Conservation (phyloP, 495 filamentous ascomycete species). For the Lasiosphaeria ovina region DNA sequence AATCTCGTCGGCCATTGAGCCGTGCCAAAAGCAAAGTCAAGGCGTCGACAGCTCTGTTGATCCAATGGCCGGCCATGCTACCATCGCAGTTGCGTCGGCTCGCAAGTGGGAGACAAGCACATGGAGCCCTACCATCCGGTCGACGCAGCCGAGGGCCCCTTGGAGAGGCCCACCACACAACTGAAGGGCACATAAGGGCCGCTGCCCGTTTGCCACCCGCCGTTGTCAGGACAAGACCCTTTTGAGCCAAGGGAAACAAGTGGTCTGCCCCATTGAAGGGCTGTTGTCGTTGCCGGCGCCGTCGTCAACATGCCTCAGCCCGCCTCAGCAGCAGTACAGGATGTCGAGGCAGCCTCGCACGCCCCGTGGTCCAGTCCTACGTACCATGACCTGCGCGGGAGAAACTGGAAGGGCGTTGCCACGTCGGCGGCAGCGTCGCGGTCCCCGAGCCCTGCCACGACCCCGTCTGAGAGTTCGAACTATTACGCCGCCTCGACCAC, state of each 20-base stretch:
- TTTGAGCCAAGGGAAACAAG: too few species aligned
- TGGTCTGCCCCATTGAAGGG: too few species aligned
- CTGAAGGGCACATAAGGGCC: too few species aligned
- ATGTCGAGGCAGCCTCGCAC: constrained; percentile 11
- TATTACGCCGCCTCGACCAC: constrained; percentile 20
- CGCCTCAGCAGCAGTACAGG: constrained; percentile 4
- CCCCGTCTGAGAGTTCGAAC: constrained; percentile 21
- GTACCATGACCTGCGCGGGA: constrained; percentile 15
- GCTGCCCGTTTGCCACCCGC: too few species aligned
- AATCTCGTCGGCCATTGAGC: constrained; percentile 10
- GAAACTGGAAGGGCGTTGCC: constrained; percentile 6
- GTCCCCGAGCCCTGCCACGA: constrained; percentile 20
- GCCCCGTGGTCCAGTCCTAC: constrained; percentile 5
- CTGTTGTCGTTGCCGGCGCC: not conserved
- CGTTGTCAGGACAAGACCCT: too few species aligned
- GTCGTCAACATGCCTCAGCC: constrained; percentile 13
- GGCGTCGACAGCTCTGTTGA: not conserved
- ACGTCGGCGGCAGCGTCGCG: constrained; percentile 20
- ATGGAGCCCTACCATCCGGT: not conserved
- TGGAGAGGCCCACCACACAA: too few species aligned
- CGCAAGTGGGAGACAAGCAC: constrained; percentile 18
- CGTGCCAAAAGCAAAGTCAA: constrained; percentile 8
- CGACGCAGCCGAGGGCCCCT: too few species aligned
- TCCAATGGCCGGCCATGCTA: constrained; percentile 12
- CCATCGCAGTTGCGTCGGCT: constrained; percentile 24